Base-by-base conservation (phyloP, 2,329 filamentous ascomycete species). In the Fusarium nygamai region DNA sequence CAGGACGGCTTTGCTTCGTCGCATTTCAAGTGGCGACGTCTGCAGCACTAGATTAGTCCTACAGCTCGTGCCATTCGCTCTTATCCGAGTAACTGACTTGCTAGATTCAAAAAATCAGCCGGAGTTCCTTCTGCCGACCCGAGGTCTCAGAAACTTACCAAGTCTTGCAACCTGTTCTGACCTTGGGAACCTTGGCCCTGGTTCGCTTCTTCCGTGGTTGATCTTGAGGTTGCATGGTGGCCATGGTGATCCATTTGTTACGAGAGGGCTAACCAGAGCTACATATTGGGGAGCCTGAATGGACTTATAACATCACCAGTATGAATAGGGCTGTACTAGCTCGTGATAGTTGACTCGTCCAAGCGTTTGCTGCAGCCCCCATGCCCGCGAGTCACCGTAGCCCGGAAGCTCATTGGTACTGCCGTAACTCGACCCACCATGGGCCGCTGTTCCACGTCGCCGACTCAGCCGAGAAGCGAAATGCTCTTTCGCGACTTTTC, bases 21-120 rank as follows among this genome's bases (percentile, higher is more conserved):
- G 9, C 72, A 74, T 51, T 74, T 74, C 22, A 74, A 34, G 62
- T 74, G 72, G 6, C 71, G 72, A 20, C 67, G 73, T 69, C 72
- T 74, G 38, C 11, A 31, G 33, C n/a, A 63, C 12, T n/a, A 24
- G 33, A 36, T 69, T 33, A 58, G 61, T 29, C 39, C 19, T 20
- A 19, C 36, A 46, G n/a, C 19, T 31, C 5, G 14, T 24, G 16
- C 16, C n/a, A 31, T 29, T n/a, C 12, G 31, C 27, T 20, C 13
- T 53, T 47, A 5, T 31, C 34, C 5, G 46, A 31, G 33, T 27
- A 17, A 63, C 67, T 38, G 14, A 70, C 67, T 70, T 70, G 66
- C 66, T 71, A 22, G n/a, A 16, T 22, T 14, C n/a, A 27, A 33
- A 20, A 8, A 22, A 22, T 69, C 36, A 69, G 48, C 33, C 17